A percentile compares a stretch with the other conserved stretches of the same genome.
Evolutionary conservation across 805 yeast genomes (phyloP).

Genomic region (Starmerella sp.): DNA sequence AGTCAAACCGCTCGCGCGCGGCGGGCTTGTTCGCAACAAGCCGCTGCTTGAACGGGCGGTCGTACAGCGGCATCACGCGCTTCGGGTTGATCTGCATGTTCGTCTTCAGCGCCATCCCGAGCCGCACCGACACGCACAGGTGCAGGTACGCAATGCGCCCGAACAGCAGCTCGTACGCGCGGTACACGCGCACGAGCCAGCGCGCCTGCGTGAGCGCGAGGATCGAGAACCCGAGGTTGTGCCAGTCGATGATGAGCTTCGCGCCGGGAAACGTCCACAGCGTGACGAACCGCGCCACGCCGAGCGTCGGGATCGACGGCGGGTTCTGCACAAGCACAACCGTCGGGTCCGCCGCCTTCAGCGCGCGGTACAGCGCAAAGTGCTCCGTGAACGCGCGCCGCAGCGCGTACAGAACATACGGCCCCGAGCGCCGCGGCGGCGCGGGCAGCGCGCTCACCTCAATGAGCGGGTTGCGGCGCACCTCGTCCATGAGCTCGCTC

Average conservation of each 20-base stretch:
- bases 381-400: slow-evolving; percentile 52
- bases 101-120: slow-evolving; percentile 48
- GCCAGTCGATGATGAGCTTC: slow-evolving; percentile 84
- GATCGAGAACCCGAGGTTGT: slow-evolving; percentile 79
- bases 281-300: slow-evolving; percentile 48
- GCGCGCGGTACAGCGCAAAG: slow-evolving; percentile 35
- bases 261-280: slow-evolving; percentile 41
- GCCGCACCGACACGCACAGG: slow-evolving; percentile 65
- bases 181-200: slow-evolving; percentile 38
- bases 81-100: slow-evolving; percentile 43
- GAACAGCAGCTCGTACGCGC: slow-evolving; percentile 50
- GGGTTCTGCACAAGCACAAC: slow-evolving; percentile 73
- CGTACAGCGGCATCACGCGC: slow-evolving; percentile 61
- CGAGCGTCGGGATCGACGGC: slow-evolving; percentile 75
- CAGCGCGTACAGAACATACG: slow-evolving; percentile 47
- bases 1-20: slow-evolving; percentile 30
- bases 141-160: slow-evolving; percentile 58
- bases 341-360: slow-evolving; percentile 31
- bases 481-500: slow-evolving; percentile 23
- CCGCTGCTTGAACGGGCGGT: slow-evolving; percentile 63
- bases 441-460: slow-evolving; percentile 25
- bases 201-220: slow-evolving; percentile 43
- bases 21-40: slow-evolving; percentile 35
- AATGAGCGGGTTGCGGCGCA: slow-evolving; percentile 23
- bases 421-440: slow-evolving; percentile 26